phyloP scores from a whole-genome alignment of 2,329 filamentous ascomycete genomes.

The Phaeoacremonium minimum region DNA sequence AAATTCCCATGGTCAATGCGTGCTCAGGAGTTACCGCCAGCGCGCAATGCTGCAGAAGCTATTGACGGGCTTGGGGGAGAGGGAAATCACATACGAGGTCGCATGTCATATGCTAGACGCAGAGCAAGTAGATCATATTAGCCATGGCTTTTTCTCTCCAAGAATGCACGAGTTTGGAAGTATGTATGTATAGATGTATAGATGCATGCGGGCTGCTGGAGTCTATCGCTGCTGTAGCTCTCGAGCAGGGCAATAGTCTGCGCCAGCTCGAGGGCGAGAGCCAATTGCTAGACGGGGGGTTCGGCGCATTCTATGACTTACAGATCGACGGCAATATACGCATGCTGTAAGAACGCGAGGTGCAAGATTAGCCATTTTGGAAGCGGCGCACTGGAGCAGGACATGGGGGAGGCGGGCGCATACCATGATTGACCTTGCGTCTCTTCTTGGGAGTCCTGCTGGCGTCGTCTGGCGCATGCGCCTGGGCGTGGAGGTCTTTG shows the following conservation, averaged over 20 bases:
- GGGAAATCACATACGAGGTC: slow-evolving; percentile 67
- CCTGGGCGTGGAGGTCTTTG: slow-evolving; percentile 12
- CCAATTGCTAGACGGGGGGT: slow-evolving; percentile 14
- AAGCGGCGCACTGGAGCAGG: slow-evolving; percentile 10
- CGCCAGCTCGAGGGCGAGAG: slow-evolving; percentile 6
- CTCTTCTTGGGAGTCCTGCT: slow-evolving; percentile 72
- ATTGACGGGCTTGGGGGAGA: slow-evolving; percentile 18
- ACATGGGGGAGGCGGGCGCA: slow-evolving; percentile 26
- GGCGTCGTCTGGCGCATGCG: slow-evolving; percentile 22
- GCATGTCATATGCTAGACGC: slow-evolving; percentile 81
- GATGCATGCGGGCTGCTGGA: slow-evolving; percentile 6
- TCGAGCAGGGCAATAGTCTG: slow-evolving; percentile 11
- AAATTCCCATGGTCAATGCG: slow-evolving; percentile 24
- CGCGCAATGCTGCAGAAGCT: slow-evolving; percentile 16
- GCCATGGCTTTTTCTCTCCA: slow-evolving; percentile 23
- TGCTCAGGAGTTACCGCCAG: slow-evolving; percentile 7
- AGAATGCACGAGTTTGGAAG: not conserved
- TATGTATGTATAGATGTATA: not conserved
- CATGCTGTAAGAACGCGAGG: slow-evolving; percentile 60
- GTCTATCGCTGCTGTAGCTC: slow-evolving; percentile 7
- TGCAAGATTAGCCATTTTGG: slow-evolving; percentile 14
- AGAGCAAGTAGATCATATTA: slow-evolving; percentile 37
- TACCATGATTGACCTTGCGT: slow-evolving; percentile 88
- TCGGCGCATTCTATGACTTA: slow-evolving; percentile 50
- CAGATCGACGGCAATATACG: slow-evolving; percentile 86